These are phyloP conservation scores for Metschnikowia kofuensis DNA, from an alignment of 805 yeast genomes.

Conservation along the genomic window DNA sequence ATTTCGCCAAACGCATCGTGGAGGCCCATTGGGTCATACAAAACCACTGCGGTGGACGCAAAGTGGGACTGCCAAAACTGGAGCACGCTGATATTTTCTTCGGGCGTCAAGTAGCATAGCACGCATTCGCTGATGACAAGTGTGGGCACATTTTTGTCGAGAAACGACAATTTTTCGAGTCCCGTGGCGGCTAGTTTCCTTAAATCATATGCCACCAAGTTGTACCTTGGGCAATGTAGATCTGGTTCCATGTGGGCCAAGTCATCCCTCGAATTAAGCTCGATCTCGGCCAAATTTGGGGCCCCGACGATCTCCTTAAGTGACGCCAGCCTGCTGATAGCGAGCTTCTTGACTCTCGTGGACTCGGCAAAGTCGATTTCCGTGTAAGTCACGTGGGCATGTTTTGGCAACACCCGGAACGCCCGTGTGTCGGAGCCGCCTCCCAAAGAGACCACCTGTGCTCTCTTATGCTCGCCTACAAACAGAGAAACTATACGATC, in stretches of 20 bases:
- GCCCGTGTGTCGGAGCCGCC: constrained; percentile 78
- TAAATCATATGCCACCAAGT: constrained; percentile 55
- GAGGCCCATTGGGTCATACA: constrained; percentile 73
- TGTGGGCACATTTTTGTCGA: constrained; percentile 48
- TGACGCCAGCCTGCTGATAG: constrained; percentile 34
- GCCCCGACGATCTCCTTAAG: constrained; percentile 27
- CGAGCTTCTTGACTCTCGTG: constrained; percentile 47
- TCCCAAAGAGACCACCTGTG: constrained; percentile 69
- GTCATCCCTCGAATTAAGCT: constrained; percentile 18
- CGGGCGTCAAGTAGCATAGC: constrained; percentile 61
- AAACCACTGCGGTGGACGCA: constrained; percentile 32
- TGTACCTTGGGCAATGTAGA: constrained; percentile 43
- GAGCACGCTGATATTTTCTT: constrained; percentile 45
- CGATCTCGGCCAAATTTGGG: background rate
- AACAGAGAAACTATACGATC: constrained; percentile 46
- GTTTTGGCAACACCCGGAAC: constrained; percentile 44
- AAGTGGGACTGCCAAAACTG: constrained; percentile 37
- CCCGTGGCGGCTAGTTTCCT: constrained; percentile 27
- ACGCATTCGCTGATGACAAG: constrained; percentile 73
- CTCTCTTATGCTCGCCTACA: constrained; percentile 24
- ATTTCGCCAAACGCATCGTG: constrained; percentile 63
- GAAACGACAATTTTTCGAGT: constrained; percentile 13
- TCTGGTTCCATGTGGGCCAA: constrained; percentile 26
- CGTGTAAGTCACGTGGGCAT: constrained; percentile 31
- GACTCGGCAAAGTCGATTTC: constrained; percentile 67